Evolutionary conservation across 2,329 filamentous ascomycete species (phyloP).

Genomic region (Fusarium metavorans): DNA sequence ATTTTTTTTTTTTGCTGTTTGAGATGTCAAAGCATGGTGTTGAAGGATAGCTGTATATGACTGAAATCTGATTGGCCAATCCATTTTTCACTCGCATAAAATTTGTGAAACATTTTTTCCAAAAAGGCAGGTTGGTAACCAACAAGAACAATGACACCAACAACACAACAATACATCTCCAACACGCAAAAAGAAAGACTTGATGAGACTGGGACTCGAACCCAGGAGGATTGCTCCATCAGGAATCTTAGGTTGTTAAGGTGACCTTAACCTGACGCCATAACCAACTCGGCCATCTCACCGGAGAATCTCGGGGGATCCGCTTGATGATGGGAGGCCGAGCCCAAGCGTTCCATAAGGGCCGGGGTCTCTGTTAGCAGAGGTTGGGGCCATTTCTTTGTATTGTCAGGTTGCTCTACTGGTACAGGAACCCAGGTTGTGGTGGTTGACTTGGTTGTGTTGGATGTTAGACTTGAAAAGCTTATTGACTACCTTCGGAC

Average conservation of each 20-base stretch:
- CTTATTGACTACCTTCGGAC: background rate
- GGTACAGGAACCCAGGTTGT: too few species aligned
- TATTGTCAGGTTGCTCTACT: background rate
- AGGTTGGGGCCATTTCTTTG: background rate
- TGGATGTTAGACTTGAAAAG: background rate
- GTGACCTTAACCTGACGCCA: conserved; percentile 39
- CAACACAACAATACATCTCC: background rate
- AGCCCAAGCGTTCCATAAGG: conserved; percentile 14
- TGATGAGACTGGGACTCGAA: conserved; percentile 40
- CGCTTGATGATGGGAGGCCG: conserved; percentile 13
- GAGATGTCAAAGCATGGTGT: background rate
- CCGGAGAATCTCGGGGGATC: conserved; percentile 18
- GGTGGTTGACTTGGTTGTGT: background rate
- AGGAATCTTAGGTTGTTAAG: conserved; percentile 35
- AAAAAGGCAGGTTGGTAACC: background rate
- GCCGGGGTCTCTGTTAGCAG: background rate
- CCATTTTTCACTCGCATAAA: background rate
- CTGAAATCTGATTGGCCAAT: background rate
- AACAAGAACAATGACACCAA: background rate
- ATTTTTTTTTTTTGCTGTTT: background rate
- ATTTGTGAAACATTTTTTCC: background rate
- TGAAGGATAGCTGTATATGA: background rate
- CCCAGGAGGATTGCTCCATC: conserved; percentile 40
- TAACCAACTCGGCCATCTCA: conserved; percentile 41
- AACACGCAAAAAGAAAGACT: conserved; percentile 3